Percentiles rank a stretch among this genome's conserved stretches.
Evolutionary conservation across 2,329 filamentous ascomycete genomes (phyloP).

Genomic region (Penicillium sp.): DNA sequence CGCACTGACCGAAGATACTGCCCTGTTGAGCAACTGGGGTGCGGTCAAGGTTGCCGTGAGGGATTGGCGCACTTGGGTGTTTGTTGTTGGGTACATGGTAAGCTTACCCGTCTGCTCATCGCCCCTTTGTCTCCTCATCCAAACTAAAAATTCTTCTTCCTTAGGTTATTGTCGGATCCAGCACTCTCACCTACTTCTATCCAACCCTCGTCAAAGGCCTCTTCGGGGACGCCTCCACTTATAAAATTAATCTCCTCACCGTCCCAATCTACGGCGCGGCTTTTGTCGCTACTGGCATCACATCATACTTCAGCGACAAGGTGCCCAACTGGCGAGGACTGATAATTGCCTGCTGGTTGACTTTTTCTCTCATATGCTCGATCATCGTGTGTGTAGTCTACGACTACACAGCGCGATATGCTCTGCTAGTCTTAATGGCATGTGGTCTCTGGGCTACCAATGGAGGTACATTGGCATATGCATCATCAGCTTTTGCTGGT

Average conservation of each 20-base stretch:
- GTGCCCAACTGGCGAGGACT: slow-evolving; percentile 49
- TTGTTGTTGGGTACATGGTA: slow-evolving; percentile 46
- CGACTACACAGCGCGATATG: slow-evolving; percentile 56
- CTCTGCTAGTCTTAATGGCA: slow-evolving; percentile 57
- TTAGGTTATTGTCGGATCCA: slow-evolving; percentile 40
- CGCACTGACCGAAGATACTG: slow-evolving; percentile 13
- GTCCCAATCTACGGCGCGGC: slow-evolving; percentile 57
- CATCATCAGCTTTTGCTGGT: slow-evolving; percentile 52
- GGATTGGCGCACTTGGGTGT: slow-evolving; percentile 42
- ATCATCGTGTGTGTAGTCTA: slow-evolving; percentile 50
- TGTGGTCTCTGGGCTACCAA: slow-evolving; percentile 57
- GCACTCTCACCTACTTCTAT: slow-evolving; percentile 33
- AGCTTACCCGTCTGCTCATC: neutral
- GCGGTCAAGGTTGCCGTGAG: slow-evolving; percentile 19
- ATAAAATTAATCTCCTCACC: slow-evolving; percentile 26
- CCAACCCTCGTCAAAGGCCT: slow-evolving; percentile 29
- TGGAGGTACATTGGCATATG: slow-evolving; percentile 53
- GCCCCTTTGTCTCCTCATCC: neutral
- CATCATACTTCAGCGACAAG: slow-evolving; percentile 51
- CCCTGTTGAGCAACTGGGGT: slow-evolving; percentile 14
- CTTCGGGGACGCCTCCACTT: slow-evolving; percentile 28
- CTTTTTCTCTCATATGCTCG: slow-evolving; percentile 39
- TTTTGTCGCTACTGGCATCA: slow-evolving; percentile 51
- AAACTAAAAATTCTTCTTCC: neutral
- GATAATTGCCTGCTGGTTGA: slow-evolving; percentile 53